A percentile compares a stretch with the other conserved stretches of the same genome.
These are phyloP conservation scores for Chrysanthemum makinoi DNA, from an alignment of 129 eudicot genomes.

Conservation along the genomic window DNA sequence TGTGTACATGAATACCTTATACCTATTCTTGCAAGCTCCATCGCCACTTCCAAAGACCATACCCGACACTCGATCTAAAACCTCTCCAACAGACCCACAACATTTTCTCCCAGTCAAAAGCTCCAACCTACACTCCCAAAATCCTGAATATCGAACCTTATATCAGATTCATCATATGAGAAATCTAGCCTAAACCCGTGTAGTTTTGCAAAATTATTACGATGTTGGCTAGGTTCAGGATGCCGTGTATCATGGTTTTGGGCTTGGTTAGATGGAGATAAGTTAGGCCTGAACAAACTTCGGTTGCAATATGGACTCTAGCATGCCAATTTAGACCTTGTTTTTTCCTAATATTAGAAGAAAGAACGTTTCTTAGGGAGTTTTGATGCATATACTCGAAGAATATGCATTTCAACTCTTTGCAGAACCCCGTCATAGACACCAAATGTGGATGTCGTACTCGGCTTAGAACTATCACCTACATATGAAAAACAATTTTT, in stretches of 20 bases:
- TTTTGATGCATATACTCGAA: conserved; percentile 78
- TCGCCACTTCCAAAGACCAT: conserved; percentile 73
- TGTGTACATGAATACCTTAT: conserved; percentile 35
- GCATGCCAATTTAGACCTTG: conserved; percentile 57
- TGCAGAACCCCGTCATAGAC: conserved; percentile 72
- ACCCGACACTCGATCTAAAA: conserved; percentile 46
- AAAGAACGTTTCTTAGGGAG: conserved; percentile 55
- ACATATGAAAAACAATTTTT: conserved; percentile 6
- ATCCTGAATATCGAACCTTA: conserved; percentile 48
- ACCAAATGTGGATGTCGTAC: conserved; percentile 70
- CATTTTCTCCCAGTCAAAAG: conserved; percentile 66
- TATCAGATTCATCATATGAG: conserved; percentile 25
- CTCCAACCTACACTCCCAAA: conserved; percentile 58
- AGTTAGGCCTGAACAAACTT: conserved; percentile 59
- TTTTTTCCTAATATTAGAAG: conserved; percentile 32
- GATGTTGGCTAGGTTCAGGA: conserved; percentile 49
- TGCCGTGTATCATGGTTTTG: conserved; percentile 47
- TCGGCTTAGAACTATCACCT: conserved; percentile 55
- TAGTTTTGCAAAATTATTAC: conserved; percentile 54
- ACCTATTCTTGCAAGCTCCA: conserved; percentile 54
- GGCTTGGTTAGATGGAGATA: conserved; percentile 75
- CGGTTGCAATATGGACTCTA: conserved; percentile 55
- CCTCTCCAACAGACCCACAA: conserved; percentile 38
- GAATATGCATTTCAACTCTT: conserved; percentile 60
- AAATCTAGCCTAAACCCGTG: conserved; percentile 33